A percentile compares a stretch with the other conserved stretches of the same genome.
Evolutionary conservation across 2,329 filamentous ascomycete genomes (phyloP).

Genomic region (Hysterium pulicare): DNA sequence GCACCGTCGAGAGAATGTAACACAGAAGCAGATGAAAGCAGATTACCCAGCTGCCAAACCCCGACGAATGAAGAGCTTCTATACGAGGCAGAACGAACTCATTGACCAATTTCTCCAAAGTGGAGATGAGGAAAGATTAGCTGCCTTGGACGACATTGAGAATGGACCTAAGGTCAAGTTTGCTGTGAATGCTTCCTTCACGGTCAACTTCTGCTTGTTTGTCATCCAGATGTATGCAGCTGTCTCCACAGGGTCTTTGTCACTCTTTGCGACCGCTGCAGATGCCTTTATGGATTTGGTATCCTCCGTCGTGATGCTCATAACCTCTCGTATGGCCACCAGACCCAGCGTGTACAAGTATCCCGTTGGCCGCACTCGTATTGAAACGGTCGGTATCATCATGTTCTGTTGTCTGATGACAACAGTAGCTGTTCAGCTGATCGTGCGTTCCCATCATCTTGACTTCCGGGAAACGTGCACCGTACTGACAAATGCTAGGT

Average conservation of each 20-base stretch:
- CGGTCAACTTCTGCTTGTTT: constrained; percentile 48
- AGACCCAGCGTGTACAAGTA: constrained; percentile 61
- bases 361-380: constrained; percentile 59
- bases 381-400: constrained; percentile 64
- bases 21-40: constrained; percentile 46
- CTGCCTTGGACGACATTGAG: constrained; percentile 50
- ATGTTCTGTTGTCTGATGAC: constrained; percentile 66
- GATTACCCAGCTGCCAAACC: constrained; percentile 44
- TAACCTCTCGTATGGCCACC: constrained; percentile 58
- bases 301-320: constrained; percentile 61
- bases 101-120: constrained; percentile 53
- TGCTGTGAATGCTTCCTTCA: constrained; percentile 37
- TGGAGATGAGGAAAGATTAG: constrained; percentile 53
- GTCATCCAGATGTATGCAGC: constrained; percentile 59
- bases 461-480: background rate
- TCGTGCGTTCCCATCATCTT: constrained; percentile 40
- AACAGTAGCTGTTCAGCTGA: constrained; percentile 61
- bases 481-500: constrained; percentile 38
- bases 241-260: constrained; percentile 57
- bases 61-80: constrained; percentile 41
- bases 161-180: constrained; percentile 43
- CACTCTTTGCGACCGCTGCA: constrained; percentile 63
- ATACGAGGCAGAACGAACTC: constrained; percentile 39
- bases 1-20: constrained; percentile 33
- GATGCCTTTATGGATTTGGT: constrained; percentile 66